These are phyloP conservation scores for Termitomyces sp. DNA, from an alignment of 768 basidiomycete species.

Conservation along the genomic window DNA sequence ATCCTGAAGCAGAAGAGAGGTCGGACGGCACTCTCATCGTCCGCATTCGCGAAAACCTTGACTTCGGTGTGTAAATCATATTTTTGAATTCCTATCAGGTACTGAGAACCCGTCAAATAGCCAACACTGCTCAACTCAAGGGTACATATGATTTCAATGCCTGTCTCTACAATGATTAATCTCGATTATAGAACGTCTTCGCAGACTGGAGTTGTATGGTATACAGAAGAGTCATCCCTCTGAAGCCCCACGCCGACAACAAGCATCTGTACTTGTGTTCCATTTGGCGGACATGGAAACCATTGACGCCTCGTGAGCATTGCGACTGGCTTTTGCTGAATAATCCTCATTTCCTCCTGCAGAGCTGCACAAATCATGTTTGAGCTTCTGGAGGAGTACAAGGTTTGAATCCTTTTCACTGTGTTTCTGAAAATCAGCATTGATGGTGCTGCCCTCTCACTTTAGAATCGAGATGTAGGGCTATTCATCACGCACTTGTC, in stretches of 20 bases:
- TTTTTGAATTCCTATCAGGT: background rate
- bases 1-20: constrained; percentile 79
- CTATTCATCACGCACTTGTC: constrained; percentile 53
- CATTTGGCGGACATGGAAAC: constrained; percentile 91
- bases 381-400: constrained; percentile 77
- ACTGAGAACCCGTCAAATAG: constrained; percentile 34
- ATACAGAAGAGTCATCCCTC: constrained; percentile 79
- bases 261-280: constrained; percentile 81
- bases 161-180: background rate
- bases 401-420: constrained; percentile 37
- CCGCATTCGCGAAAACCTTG: constrained; percentile 84
- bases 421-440: background rate
- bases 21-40: constrained; percentile 83
- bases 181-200: constrained; percentile 58
- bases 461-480: constrained; percentile 49
- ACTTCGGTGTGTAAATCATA: constrained; percentile 64
- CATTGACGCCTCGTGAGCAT: constrained; percentile 84
- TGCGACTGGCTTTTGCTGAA: background rate
- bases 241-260: constrained; percentile 75
- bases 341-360: constrained; percentile 7
- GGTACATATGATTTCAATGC: constrained; percentile 36
- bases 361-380: constrained; percentile 84
- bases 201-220: constrained; percentile 89
- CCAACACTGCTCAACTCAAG: constrained; percentile 95
- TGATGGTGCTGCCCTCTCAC: background rate